phyloP scores from a whole-genome alignment of 208 protist species.

The Crithidia mellificae region DNA sequence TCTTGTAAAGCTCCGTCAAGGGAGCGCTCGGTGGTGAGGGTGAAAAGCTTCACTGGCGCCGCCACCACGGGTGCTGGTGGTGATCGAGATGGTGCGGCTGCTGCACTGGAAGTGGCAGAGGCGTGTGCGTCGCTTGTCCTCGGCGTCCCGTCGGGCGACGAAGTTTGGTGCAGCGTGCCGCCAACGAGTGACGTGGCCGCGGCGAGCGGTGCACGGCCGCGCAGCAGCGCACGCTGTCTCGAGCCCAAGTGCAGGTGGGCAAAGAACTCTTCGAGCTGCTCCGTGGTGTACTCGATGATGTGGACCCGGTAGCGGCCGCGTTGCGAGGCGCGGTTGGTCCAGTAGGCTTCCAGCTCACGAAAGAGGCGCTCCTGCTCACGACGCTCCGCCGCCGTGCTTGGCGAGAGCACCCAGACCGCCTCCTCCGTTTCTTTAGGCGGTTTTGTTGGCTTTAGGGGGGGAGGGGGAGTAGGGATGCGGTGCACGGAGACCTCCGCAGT shows the following conservation, averaged over 20 bases:
- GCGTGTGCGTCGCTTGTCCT: background rate
- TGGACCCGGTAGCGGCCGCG: slow-evolving; percentile 40
- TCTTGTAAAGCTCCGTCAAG: slow-evolving; percentile 59
- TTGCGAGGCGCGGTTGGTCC: slow-evolving; percentile 20
- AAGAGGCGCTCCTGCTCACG: slow-evolving; percentile 57
- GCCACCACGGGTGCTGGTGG: background rate
- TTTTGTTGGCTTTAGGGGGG: background rate
- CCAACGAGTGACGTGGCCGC: slow-evolving; percentile 57
- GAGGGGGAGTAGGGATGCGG: background rate
- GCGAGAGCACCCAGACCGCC: slow-evolving; percentile 11
- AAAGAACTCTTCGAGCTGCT: slow-evolving; percentile 75
- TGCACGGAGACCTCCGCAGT: background rate
- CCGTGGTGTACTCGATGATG: slow-evolving; percentile 58
- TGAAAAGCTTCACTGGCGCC: slow-evolving; percentile 86
- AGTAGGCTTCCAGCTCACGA: slow-evolving; percentile 50
- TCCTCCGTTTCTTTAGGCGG: background rate
- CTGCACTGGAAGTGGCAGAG: background rate
- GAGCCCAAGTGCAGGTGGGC: slow-evolving; percentile 51
- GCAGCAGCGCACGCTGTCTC: slow-evolving; percentile 50
- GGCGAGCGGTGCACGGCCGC: slow-evolving; percentile 70
- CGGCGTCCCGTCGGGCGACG: background rate
- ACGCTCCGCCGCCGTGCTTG: slow-evolving; percentile 36
- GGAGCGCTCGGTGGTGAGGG: slow-evolving; percentile 64
- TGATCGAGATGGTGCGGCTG: too few species aligned
- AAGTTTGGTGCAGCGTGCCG: slow-evolving; percentile 68